phyloP scores from a whole-genome alignment of 495 filamentous ascomycete species.

The Cenococcum geophilum region DNA sequence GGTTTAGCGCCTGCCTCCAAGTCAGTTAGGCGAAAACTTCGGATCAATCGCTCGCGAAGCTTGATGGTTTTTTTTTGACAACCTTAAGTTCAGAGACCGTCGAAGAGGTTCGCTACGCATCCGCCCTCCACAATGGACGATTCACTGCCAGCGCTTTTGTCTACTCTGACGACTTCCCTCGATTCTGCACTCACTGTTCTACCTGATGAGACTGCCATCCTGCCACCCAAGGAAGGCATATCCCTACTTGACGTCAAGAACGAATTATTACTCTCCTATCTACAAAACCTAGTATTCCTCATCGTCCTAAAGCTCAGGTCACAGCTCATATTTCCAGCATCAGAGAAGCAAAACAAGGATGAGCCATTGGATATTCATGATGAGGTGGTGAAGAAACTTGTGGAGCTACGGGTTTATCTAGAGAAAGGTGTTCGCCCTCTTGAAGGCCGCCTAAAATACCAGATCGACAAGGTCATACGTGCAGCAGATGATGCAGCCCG shows the following conservation, averaged over 20 bases:
- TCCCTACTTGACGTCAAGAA: constrained; percentile 92
- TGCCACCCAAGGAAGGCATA: constrained; percentile 75
- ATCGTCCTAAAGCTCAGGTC: constrained; percentile 74
- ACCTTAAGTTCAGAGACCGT: too few relatives aligned
- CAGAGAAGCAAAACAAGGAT: constrained; percentile 36
- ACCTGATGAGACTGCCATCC: constrained; percentile 47
- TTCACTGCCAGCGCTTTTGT: constrained; percentile 30
- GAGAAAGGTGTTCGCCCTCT: constrained; percentile 86
- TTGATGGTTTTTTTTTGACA: too few relatives aligned
- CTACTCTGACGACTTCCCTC: constrained; percentile 28
- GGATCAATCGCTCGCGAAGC: too few relatives aligned
- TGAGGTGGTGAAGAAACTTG: constrained; percentile 68
- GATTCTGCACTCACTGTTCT: constrained; percentile 36
- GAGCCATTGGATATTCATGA: constrained; percentile 45
- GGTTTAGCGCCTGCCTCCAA: too few relatives aligned
- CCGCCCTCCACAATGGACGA: constrained; percentile 13
- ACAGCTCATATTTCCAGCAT: constrained; percentile 7
- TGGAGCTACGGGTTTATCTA: constrained; percentile 78
- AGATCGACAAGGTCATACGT: constrained; percentile 80
- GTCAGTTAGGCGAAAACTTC: too few relatives aligned
- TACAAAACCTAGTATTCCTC: constrained; percentile 89
- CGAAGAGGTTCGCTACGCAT: neutral
- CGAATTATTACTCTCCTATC: constrained; percentile 89
- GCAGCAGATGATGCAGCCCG: constrained; percentile 67
- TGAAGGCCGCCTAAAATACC: constrained; percentile 86